These are phyloP conservation scores for Wickerhamomyces canadensis DNA, from an alignment of 805 yeast genomes.

Conservation along the genomic window DNA sequence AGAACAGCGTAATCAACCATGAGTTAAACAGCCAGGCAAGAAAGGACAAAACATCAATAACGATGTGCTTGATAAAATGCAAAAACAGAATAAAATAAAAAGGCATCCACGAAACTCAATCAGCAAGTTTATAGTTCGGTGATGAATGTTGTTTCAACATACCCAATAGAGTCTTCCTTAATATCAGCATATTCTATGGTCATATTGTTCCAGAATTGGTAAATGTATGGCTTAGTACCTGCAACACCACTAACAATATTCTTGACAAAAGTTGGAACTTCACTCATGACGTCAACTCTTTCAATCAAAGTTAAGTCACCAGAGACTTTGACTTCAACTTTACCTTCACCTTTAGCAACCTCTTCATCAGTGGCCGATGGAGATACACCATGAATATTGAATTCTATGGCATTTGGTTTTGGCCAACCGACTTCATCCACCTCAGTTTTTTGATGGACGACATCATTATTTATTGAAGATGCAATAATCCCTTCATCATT, in stretches of 20 bases:
- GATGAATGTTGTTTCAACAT: slow-evolving; percentile 80
- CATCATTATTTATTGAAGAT: slow-evolving; percentile 61
- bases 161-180: slow-evolving; percentile 60
- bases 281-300: slow-evolving; percentile 97
- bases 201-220: slow-evolving; percentile 75
- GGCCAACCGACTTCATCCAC: slow-evolving; percentile 86
- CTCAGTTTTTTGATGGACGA: slow-evolving; percentile 49
- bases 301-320: slow-evolving; percentile 72
- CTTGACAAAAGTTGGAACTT: slow-evolving; percentile 90
- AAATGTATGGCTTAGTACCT: slow-evolving; percentile 95
- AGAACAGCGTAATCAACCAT: too few relatives aligned
- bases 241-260: slow-evolving; percentile 90
- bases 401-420: slow-evolving; percentile 64
- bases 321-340: slow-evolving; percentile 41
- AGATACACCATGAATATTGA: slow-evolving; percentile 48
- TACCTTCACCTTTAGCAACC: slow-evolving; percentile 29
- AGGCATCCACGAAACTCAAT: too few relatives aligned
- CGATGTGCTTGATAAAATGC: not conserved
- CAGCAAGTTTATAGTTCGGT: slow-evolving; percentile 29
- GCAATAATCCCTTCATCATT: slow-evolving; percentile 56
- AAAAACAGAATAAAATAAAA: not conserved
- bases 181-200: slow-evolving; percentile 37
- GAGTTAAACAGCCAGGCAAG: too few relatives aligned
- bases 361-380: slow-evolving; percentile 39
- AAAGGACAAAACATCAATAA: too few relatives aligned